Evolutionary conservation across 176 grass and related monocot genomes (phyloP).

Genomic region (Oryza brachyantha): DNA sequence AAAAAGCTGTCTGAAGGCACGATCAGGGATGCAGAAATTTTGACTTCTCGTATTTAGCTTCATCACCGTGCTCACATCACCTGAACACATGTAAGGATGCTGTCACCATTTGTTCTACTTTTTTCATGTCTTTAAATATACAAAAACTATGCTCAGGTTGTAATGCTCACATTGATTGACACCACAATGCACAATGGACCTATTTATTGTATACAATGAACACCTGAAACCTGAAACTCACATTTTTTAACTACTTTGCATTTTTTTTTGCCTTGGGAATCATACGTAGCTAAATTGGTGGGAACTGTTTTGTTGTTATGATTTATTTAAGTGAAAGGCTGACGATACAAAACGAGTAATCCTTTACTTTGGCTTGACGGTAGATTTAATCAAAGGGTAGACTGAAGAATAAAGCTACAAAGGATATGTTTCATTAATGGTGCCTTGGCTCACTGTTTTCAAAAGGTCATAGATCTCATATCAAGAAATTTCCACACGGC

Average conservation of each 20-base stretch:
- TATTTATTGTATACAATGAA: neutral
- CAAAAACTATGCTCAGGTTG: neutral
- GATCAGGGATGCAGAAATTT: neutral
- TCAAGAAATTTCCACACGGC: neutral
- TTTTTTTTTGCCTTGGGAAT: conserved; percentile 21
- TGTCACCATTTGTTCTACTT: neutral
- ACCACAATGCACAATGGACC: neutral
- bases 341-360: neutral
- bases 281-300: conserved; percentile 12
- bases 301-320: neutral
- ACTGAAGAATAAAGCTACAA: conserved; percentile 22
- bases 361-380: conserved; percentile 14
- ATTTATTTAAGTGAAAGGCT: conserved; percentile 10
- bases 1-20: conserved; percentile 50
- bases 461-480: conserved; percentile 36
- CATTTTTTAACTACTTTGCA: conserved; percentile 15
- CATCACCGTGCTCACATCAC: conserved; percentile 29
- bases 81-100: conserved; percentile 19
- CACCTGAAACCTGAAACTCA: neutral
- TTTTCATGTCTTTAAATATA: neutral
- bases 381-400: conserved; percentile 1
- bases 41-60: conserved; percentile 1
- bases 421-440: conserved; percentile 19
- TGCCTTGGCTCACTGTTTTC: conserved; percentile 31
- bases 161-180: conserved; percentile 12